phyloP scores from a whole-genome alignment of 495 filamentous ascomycete genomes.

The Penicillium daleae region DNA sequence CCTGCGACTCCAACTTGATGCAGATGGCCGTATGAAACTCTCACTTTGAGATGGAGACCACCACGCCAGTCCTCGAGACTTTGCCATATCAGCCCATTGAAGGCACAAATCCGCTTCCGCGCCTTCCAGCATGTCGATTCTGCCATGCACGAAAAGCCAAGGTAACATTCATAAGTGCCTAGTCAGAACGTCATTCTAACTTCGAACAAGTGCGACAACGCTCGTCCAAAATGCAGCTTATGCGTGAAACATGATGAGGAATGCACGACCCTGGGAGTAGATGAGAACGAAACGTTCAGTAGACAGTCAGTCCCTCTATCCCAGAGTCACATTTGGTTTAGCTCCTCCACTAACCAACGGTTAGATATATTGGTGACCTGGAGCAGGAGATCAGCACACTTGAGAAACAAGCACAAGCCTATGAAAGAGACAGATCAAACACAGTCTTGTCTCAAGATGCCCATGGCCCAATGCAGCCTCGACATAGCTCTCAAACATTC shows the following conservation, averaged over 20 bases:
- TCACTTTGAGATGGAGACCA: not conserved
- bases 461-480: not conserved
- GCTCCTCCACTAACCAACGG: too few relatives aligned
- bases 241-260: conserved; percentile 27
- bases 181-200: not conserved
- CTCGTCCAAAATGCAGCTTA: conserved; percentile 28
- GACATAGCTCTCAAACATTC: not conserved
- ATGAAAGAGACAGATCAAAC: not conserved
- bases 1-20: not conserved
- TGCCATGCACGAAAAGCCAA: conserved; percentile 35
- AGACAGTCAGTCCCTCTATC: conserved; percentile 21
- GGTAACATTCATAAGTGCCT: conserved; percentile 10
- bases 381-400: conserved; percentile 24
- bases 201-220: conserved; percentile 29
- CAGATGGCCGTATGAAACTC: not conserved
- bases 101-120: conserved; percentile 9
- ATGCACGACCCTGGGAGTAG: conserved; percentile 27
- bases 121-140: conserved; percentile 34
- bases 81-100: conserved; percentile 4
- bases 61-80: not conserved
- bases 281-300: conserved; percentile 23
- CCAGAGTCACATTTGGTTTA: not conserved
- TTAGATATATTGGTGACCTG: conserved; percentile 30
- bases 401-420: conserved; percentile 6
- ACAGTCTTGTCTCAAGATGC: not conserved